Evolutionary conservation across 1,139 yeast genomes (phyloP).

Genomic region (Diutina rugosa): DNA sequence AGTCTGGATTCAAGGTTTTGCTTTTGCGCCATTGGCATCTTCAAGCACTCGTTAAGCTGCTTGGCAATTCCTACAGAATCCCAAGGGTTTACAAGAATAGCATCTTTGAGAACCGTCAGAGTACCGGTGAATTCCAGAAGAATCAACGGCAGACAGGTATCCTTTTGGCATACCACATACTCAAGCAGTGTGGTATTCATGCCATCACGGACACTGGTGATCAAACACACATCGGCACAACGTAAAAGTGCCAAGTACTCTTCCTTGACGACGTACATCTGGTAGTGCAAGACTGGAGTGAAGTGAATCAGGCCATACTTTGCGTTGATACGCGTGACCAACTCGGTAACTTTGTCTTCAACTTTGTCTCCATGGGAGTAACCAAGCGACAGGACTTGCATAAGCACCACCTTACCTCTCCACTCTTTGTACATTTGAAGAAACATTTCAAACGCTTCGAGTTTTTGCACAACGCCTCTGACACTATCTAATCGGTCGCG

Average conservation of each 20-base stretch:
- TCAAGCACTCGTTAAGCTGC: constrained; percentile 58
- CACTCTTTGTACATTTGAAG: constrained; percentile 86
- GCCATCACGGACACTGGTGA: constrained; percentile 89
- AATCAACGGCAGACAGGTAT: constrained; percentile 61
- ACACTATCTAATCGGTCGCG: constrained; percentile 73
- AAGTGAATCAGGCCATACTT: constrained; percentile 69
- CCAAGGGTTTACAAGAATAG: constrained; percentile 91
- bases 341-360: constrained; percentile 70
- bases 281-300: constrained; percentile 84
- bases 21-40: constrained; percentile 32
- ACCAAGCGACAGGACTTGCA: constrained; percentile 82
- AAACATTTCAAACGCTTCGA: constrained; percentile 73
- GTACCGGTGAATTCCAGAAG: constrained; percentile 92
- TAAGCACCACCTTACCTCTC: constrained; percentile 75
- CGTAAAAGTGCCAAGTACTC: constrained; percentile 82
- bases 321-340: constrained; percentile 70
- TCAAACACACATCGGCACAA: constrained; percentile 81
- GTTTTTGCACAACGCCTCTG: constrained; percentile 71
- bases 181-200: constrained; percentile 94
- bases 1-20: constrained; percentile 34
- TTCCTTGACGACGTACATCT: constrained; percentile 75
- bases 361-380: constrained; percentile 39
- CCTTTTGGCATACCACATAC: constrained; percentile 78
- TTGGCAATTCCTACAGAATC: constrained; percentile 89
- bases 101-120: constrained; percentile 65